Evolutionary conservation across 2,329 filamentous ascomycete genomes (phyloP), one percentile per base, ranked within the genome.

Genomic region (Incumbomyces lentus): DNA sequence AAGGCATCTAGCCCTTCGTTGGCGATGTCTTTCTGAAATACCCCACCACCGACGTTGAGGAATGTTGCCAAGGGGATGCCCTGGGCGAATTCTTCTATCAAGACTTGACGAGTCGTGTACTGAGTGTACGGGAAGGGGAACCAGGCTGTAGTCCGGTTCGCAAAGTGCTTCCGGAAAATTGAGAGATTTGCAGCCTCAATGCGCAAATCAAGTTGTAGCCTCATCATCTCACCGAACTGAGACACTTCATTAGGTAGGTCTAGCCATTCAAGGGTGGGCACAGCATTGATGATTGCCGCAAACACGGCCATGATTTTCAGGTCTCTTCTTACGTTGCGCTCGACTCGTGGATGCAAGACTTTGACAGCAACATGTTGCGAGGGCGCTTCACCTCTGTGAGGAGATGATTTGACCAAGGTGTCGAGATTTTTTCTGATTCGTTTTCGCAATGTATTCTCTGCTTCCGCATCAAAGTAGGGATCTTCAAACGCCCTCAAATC

Each of bases 211-310:
- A 98, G 73, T 62, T 98, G 92, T n/a, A 96, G 71, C 58, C 83
- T 83, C 92, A 98, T 98, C 92, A 98, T 98, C 61, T 93, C 85
- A 18, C 89, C 90, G 60, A 98, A 98, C 59, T 96, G 88, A 12
- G 74, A 68, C 2, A 96, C 92, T 63, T 98, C 92, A 56, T 95
- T 90, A 0, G 92, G 92, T 7, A 98, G 78, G 0, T 90, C 95
- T 5, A 98, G 74, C 92, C 92, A 98, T 65, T 96, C 87, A 60
- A 98, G 92, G 0, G 89, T 95, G 1, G 92, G 92, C 29, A 98
- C 83, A 1, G 76, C 69, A 64, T 96, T 94, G 55, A 98, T 81
- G 5, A 84, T 60, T 0, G 78, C 74, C 13, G 92, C 92, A 60
- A 98, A 95, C 67, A 94, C 87, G 7, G 71, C 74, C 92, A 98